phyloP scores from a whole-genome alignment of 192 early-diverging fungal species.

The Funneliformis geosporum region DNA sequence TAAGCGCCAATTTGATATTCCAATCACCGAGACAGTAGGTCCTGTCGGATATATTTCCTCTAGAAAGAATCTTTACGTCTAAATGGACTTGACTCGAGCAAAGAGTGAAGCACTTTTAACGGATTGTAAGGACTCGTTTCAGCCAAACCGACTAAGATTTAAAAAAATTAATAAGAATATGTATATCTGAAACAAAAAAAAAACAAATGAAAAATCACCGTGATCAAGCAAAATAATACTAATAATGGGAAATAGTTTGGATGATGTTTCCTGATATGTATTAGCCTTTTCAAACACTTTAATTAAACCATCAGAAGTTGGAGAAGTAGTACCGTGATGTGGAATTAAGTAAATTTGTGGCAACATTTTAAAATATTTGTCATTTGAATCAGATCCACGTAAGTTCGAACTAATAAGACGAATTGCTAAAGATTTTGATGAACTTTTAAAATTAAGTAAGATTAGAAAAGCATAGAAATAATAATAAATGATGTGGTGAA shows the following conservation, averaged over 20 bases:
- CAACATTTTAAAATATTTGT: constrained; percentile 6
- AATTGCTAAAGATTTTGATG: constrained; percentile 29
- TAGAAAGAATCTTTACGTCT: too few relatives aligned
- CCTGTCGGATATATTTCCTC: constrained; percentile 30
- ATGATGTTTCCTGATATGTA: background rate
- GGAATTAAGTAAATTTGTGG: constrained; percentile 31
- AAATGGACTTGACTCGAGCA: constrained; percentile 12
- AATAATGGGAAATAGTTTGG: background rate
- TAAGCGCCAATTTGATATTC: constrained; percentile 31
- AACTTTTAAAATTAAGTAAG: too few relatives aligned
- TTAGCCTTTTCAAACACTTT: background rate
- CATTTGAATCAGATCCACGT: constrained; percentile 26
- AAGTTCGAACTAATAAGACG: constrained; percentile 23
- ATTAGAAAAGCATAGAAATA: too few relatives aligned
- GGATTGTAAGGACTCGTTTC: constrained; percentile 4
- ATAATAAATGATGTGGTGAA: too few relatives aligned
- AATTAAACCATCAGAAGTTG: constrained; percentile 32
- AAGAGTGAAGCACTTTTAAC: background rate
- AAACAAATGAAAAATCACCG: background rate
- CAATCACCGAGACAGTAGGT: background rate
- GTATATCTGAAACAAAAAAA: background rate
- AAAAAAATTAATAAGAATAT: too few relatives aligned
- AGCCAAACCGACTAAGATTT: constrained; percentile 23
- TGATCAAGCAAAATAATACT: constrained; percentile 1
- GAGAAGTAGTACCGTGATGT: constrained; percentile 6